A percentile compares a stretch with the other conserved stretches of the same genome.
Evolutionary conservation across 2,329 filamentous ascomycete genomes (phyloP).

Genomic region (Epichloe bromicola): DNA sequence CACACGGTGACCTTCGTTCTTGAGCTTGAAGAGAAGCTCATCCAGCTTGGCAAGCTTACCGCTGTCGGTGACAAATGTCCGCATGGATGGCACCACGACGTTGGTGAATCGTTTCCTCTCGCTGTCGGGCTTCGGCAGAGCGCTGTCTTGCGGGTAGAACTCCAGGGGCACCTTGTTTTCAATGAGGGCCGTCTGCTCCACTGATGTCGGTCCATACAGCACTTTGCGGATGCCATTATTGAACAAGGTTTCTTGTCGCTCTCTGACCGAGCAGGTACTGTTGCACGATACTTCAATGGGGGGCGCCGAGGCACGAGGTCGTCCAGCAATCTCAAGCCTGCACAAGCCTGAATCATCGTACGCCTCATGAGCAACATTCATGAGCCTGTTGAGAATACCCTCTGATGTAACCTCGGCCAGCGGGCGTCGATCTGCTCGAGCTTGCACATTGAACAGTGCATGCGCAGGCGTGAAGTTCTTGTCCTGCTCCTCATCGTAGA

Average conservation of each 20-base stretch:
- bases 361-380: conserved; percentile 59
- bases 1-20: conserved; percentile 84
- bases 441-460: conserved; percentile 68
- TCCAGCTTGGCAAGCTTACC: conserved; percentile 92
- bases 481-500: conserved; percentile 56
- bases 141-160: conserved; percentile 46
- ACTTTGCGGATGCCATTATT: conserved; percentile 61
- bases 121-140: conserved; percentile 68
- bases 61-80: conserved; percentile 91
- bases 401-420: conserved; percentile 58
- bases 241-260: conserved; percentile 67
- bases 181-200: conserved; percentile 64
- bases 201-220: conserved; percentile 51
- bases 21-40: conserved; percentile 73
- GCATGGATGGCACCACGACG: conserved; percentile 91
- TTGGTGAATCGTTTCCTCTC: conserved; percentile 78
- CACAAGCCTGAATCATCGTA: conserved; percentile 61
- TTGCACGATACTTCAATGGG: conserved; percentile 72
- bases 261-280: conserved; percentile 48
- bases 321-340: conserved; percentile 67
- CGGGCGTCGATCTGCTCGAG: conserved; percentile 52
- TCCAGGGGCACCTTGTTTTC: conserved; percentile 54
- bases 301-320: conserved; percentile 75
- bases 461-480: conserved; percentile 56
- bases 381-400: conserved; percentile 59